Evolutionary conservation across 1,284 basidiomycete species (phyloP).

Genomic region (Apiotrichum gamsii): DNA sequence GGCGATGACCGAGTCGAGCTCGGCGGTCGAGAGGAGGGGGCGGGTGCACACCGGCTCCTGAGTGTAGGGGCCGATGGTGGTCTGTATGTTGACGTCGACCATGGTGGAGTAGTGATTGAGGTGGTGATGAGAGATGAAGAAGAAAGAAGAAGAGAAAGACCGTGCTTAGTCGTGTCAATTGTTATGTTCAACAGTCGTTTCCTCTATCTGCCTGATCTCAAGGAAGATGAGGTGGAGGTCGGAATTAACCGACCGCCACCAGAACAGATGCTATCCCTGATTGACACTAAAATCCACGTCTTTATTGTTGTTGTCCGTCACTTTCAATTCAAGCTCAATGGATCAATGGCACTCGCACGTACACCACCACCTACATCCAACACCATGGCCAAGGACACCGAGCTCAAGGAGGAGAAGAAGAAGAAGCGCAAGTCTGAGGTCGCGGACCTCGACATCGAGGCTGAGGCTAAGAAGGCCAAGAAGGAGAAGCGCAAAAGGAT

Average conservation of each 20-base stretch:
- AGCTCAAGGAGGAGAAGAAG: conserved; percentile 46
- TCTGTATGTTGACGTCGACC: conserved; percentile 45
- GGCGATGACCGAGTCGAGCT: conserved; percentile 59
- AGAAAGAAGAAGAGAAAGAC: neutral
- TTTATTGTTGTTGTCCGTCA: conserved; percentile 11
- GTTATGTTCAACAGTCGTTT: no score
- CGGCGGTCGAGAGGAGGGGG: conserved; percentile 39
- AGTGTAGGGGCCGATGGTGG: conserved; percentile 52
- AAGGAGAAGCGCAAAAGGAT: conserved; percentile 49
- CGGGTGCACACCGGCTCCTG: conserved; percentile 48
- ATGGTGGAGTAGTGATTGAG: conserved; percentile 8
- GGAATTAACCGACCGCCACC: no score
- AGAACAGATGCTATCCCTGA: no score
- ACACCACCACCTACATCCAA: conserved; percentile 5
- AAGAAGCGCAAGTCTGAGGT: conserved; percentile 50
- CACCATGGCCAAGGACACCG: conserved; percentile 45
- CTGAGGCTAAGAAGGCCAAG: conserved; percentile 47
- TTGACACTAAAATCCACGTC: neutral
- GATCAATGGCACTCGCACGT: no score
- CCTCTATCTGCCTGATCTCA: no score
- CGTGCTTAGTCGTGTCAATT: no score
- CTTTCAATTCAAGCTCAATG: no score
- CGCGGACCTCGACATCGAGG: conserved; percentile 30
- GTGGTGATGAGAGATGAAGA: neutral
- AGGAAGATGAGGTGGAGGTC: no score